These are phyloP conservation scores for Yarrowia hollandica DNA, from an alignment of 805 yeast species.

Conservation along the genomic window DNA sequence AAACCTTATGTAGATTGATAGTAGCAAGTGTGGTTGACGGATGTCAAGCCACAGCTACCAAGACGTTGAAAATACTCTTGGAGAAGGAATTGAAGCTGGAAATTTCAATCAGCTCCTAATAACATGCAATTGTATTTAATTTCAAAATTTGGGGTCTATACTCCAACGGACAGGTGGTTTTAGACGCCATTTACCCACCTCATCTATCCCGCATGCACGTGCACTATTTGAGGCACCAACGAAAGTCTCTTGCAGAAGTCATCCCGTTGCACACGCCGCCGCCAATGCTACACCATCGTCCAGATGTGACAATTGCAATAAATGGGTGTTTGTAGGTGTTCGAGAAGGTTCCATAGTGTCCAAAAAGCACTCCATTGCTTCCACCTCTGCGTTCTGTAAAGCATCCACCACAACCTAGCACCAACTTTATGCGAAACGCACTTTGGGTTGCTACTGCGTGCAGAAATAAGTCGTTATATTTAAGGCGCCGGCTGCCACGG, in stretches of 20 bases:
- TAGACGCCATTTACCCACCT: background rate
- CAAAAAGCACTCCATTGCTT: slow-evolving; percentile 20
- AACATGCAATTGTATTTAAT: background rate
- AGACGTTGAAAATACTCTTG: too few species aligned
- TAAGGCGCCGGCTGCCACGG: slow-evolving; percentile 8
- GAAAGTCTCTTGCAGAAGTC: background rate
- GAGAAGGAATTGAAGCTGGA: background rate
- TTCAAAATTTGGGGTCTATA: background rate
- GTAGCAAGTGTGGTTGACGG: slow-evolving; percentile 8
- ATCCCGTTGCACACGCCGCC: background rate
- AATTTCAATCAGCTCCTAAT: background rate
- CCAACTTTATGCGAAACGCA: slow-evolving; percentile 12
- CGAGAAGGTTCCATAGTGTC: slow-evolving; percentile 1
- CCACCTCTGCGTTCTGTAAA: background rate
- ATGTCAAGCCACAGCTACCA: background rate
- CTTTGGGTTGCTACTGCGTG: slow-evolving; percentile 27
- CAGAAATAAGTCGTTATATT: background rate
- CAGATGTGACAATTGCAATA: background rate
- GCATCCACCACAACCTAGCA: slow-evolving; percentile 24
- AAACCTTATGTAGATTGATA: slow-evolving; percentile 1
- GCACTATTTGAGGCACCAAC: slow-evolving; percentile 17
- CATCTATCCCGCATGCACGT: slow-evolving; percentile 24
- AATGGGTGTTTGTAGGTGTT: background rate
- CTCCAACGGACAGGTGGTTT: background rate
- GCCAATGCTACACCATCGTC: background rate